Conservation (phyloP, 306 rosid species). For the Cicer bijugum region DNA sequence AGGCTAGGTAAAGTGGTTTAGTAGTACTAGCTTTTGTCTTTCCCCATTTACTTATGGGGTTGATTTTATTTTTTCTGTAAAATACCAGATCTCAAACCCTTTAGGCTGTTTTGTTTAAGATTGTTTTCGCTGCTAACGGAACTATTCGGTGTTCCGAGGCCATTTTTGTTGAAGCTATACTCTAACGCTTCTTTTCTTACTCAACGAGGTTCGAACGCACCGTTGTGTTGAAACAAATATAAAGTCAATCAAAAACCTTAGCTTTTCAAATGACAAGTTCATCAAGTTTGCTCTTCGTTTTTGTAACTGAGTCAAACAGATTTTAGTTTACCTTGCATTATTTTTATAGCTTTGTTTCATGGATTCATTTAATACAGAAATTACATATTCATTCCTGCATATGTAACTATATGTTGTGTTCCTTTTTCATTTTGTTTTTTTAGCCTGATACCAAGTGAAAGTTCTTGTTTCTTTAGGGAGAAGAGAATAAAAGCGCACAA, state of each 20-base stretch:
- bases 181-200: neutral
- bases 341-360: neutral
- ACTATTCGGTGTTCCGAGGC: conserved; percentile 2
- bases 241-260: neutral
- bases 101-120: conserved; percentile 3
- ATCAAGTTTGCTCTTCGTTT: conserved; percentile 3
- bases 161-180: neutral
- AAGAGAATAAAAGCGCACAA: neutral
- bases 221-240: neutral
- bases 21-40: conserved; percentile 17
- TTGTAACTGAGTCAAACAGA: neutral
- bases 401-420: neutral
- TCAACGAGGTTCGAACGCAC: neutral
- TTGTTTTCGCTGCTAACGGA: neutral
- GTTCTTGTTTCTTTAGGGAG: neutral
- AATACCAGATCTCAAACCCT: neutral
- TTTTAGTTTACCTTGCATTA: neutral
- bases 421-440: neutral
- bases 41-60: conserved; percentile 26
- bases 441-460: neutral
- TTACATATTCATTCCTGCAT: neutral
- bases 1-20: conserved; percentile 61
- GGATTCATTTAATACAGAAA: conserved; percentile 15
- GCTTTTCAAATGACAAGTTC: neutral
- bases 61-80: neutral